Evolutionary conservation across 1,284 basidiomycete species (phyloP).

Genomic region (Moesziomyces sp.): DNA sequence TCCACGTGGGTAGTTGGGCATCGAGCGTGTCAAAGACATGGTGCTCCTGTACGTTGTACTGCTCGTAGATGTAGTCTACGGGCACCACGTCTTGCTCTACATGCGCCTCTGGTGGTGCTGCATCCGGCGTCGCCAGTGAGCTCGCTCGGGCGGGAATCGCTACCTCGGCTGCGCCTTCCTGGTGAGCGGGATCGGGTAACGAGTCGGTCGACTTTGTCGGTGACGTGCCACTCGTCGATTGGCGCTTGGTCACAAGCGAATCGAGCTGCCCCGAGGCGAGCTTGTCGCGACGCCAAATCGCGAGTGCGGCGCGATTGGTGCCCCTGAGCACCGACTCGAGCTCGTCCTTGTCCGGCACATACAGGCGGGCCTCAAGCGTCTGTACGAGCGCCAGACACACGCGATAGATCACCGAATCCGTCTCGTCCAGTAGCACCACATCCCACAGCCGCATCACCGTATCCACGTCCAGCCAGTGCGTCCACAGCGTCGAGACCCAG

Average conservation of each 20-base stretch:
- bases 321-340: constrained; percentile 52
- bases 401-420: constrained; percentile 56
- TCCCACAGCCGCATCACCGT: constrained; percentile 62
- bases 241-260: background rate
- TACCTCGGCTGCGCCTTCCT: background rate
- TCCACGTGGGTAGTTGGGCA: constrained; percentile 61
- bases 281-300: constrained; percentile 56
- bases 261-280: constrained; percentile 18
- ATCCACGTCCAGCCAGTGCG: constrained; percentile 56
- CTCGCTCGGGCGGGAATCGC: background rate
- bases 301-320: constrained; percentile 52
- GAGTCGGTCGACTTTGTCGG: constrained; percentile 3
- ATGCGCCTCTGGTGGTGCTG: background rate
- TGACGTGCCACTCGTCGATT: background rate
- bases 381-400: constrained; percentile 57
- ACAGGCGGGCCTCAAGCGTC: constrained; percentile 57
- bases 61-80: constrained; percentile 60
- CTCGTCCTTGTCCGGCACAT: constrained; percentile 56
- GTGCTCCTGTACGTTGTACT: constrained; percentile 59
- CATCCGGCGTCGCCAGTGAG: constrained; percentile 2
- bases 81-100: constrained; percentile 18
- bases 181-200: constrained; percentile 1
- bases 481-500: constrained; percentile 58
- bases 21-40: constrained; percentile 52
- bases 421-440: constrained; percentile 58